Base-by-base conservation (phyloP, 495 filamentous ascomycete species). In the Podospora conica region DNA sequence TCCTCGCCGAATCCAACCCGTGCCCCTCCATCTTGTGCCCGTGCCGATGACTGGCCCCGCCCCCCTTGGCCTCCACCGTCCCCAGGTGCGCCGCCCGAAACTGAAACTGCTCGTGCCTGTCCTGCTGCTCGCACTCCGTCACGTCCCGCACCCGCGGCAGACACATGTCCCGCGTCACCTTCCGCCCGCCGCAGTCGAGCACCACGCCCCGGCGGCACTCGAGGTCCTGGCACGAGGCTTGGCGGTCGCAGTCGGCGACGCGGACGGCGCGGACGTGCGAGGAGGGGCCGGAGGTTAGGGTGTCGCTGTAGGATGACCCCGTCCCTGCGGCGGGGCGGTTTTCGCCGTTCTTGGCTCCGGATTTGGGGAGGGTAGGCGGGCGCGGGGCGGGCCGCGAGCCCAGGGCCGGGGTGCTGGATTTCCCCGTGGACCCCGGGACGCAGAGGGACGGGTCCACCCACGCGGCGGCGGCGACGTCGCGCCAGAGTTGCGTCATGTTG, bases 401-500 rank as follows among this genome's bases (percentile, higher is more conserved):
- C 5, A 8, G 23, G 21, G 54, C 6, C n/a, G 21, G 54, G 1
- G 9, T 5, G 54, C 2, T 20, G 12, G 54, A 56, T 7, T 56
- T 56, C 21, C 10, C 54, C n/a, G 21, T 56, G 21, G 54, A 22
- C 1, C 54, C 54, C n/a, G 21, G 21, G 21, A 22, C 23, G 21
- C 23, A 24, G 21, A 56, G 40, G 15, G 23, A 56, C 18, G 27
- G 56, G 25, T 72, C 65, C 5, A 31, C 66, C 68, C 69, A 76
- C 20, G 70, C 72, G 1, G 72, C 74, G 55, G 71, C 61, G 8
- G 69, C 67, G 20, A 77, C 78, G 61, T 77, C 72, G 25, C 74
- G 71, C 81, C 80, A 84, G 6, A 82, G 76, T 11, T 66, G 70
- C 12, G 73, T 74, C 56, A 74, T 72, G 65, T 82, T 81, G 66